Percentiles rank a stretch among this genome's conserved stretches.
Conservation (phyloP, 768 basidiomycete species). For the Mrakia blollopis region DNA sequence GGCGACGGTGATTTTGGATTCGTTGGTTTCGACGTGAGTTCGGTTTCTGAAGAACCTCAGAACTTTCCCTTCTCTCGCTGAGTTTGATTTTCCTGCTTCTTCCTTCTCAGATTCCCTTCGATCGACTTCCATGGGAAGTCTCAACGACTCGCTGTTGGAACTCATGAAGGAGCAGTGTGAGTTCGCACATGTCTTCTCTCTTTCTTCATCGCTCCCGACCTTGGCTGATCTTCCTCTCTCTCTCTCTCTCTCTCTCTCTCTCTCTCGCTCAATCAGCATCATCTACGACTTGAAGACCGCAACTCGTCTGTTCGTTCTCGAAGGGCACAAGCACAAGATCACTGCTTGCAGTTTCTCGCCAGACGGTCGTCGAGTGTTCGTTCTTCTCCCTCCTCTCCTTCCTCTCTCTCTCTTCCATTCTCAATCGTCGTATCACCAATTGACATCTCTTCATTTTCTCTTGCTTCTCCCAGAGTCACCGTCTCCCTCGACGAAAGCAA, state of each 20-base stretch:
- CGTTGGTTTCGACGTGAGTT: slow-evolving; percentile 84
- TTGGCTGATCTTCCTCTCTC: not conserved
- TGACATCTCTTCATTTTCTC: not conserved
- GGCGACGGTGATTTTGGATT: slow-evolving; percentile 88
- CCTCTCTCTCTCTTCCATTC: not conserved
- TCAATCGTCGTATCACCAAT: not conserved
- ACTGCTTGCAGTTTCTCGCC: slow-evolving; percentile 87
- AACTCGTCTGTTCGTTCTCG: slow-evolving; percentile 87
- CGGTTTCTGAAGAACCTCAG: no score
- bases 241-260: no score
- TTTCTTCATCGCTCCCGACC: not conserved
- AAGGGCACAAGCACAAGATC: slow-evolving; percentile 76
- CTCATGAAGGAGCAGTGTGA: slow-evolving; percentile 78
- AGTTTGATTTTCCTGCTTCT: not conserved
- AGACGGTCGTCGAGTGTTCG: slow-evolving; percentile 73
- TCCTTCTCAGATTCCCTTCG: slow-evolving; percentile 64
- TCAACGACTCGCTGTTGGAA: slow-evolving; percentile 88
- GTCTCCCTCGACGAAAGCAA: slow-evolving; percentile 77
- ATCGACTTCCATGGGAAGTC: slow-evolving; percentile 86
- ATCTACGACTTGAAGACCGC: slow-evolving; percentile 98
- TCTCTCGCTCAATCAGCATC: slow-evolving; percentile 42
- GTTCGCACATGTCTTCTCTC: not conserved
- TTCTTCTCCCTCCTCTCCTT: not conserved
- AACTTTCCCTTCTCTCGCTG: no score
- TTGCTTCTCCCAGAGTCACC: slow-evolving; percentile 51